Evolutionary conservation across 108 stramenopile species (phyloP).

Genomic region (Asterionellopsis glacialis): DNA sequence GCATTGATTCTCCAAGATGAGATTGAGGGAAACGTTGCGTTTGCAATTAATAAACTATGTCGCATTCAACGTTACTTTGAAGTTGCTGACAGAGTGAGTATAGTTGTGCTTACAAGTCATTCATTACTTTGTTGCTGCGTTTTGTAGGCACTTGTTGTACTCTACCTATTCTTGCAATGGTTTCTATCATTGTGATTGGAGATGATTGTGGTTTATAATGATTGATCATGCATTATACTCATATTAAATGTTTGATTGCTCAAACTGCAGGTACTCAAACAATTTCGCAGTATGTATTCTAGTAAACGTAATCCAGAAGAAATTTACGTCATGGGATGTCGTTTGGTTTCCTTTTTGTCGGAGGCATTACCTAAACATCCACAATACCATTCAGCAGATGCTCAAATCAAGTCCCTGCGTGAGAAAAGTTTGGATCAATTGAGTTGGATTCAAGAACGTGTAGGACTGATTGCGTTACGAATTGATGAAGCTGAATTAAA

Average conservation of each 20-base stretch:
- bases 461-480: slow-evolving; percentile 37
- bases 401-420: slow-evolving; percentile 5
- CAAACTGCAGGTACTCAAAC: slow-evolving; percentile 20
- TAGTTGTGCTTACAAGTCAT: not conserved
- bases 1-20: slow-evolving; percentile 37
- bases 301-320: slow-evolving; percentile 24
- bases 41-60: slow-evolving; percentile 30
- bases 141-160: too few relatives aligned
- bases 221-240: too few relatives aligned
- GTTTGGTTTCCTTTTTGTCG: slow-evolving; percentile 36
- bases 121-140: not conserved
- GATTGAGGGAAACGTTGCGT: slow-evolving; percentile 29
- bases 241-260: too few relatives aligned
- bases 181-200: not conserved
- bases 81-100: slow-evolving; percentile 42
- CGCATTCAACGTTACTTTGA: slow-evolving; percentile 35
- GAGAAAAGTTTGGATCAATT: slow-evolving; percentile 16
- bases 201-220: too few relatives aligned
- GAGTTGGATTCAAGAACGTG: slow-evolving; percentile 19
- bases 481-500: slow-evolving; percentile 50
- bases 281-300: slow-evolving; percentile 34
- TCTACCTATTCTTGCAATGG: too few relatives aligned
- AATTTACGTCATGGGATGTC: slow-evolving; percentile 49
- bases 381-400: slow-evolving; percentile 6
- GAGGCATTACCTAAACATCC: slow-evolving; percentile 46